These are phyloP conservation scores for Fraxinus baroniana DNA, from an alignment of 305 asterid genomes.

Conservation along the genomic window DNA sequence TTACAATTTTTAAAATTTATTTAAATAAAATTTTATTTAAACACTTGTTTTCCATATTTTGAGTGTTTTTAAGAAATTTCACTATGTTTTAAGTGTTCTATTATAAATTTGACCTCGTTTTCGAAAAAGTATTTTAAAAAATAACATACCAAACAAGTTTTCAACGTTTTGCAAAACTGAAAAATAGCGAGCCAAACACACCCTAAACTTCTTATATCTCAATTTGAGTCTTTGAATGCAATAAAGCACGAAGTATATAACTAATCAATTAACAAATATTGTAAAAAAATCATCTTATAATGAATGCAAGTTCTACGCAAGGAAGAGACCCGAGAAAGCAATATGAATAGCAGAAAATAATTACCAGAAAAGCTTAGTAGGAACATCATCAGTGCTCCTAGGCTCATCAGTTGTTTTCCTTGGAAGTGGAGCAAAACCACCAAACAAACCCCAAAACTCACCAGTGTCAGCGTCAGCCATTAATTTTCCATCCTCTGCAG, in stretches of 20 bases:
- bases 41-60: not conserved
- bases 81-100: not conserved
- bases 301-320: not conserved
- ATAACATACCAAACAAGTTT: not conserved
- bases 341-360: conserved; percentile 9
- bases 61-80: not conserved
- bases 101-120: not conserved
- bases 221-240: not conserved
- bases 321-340: conserved; percentile 13
- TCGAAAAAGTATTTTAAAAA: too few species aligned
- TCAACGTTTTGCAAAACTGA: not conserved
- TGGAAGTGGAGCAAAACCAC: conserved; percentile 97
- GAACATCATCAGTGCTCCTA: conserved; percentile 33
- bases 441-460: conserved; percentile 94
- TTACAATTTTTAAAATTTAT: too few species aligned
- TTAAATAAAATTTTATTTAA: too few species aligned
- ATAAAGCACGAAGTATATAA: conserved; percentile 2
- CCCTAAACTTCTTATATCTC: not conserved
- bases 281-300: not conserved
- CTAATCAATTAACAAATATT: not conserved
- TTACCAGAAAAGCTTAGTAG: conserved; percentile 67
- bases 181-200: not conserved
- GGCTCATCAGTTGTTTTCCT: conserved; percentile 45
- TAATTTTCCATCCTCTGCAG: conserved; percentile 82
- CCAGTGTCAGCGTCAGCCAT: conserved; percentile 93